Evolutionary conservation across 768 basidiomycete species (phyloP), one percentile per base, ranked within the genome.

Genomic region (Pleurotus sapidus): DNA sequence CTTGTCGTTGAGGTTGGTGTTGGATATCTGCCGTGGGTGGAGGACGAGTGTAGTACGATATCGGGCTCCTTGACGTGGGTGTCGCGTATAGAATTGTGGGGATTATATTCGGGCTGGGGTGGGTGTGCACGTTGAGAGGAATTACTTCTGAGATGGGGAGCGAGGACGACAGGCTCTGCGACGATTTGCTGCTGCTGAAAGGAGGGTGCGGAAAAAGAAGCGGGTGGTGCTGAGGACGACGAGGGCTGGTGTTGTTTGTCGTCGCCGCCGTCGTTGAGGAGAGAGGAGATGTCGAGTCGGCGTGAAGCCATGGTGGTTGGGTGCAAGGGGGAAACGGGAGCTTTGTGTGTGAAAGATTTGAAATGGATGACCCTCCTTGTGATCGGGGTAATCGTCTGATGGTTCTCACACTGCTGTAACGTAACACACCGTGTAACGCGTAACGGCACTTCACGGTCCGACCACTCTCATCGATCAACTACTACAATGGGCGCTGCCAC

Each of bases 261-360:
- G 64, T 50, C 58, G 59, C 23, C 60, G 66, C 83, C 81, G 64
- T 79, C 73, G 65, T 87, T 89, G 27, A 91, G 80, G 39, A 91
- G 81, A 6, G 87, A 88, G 12, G 88, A 86, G 20, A 92, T 91
- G 65, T 86, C 85, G 66, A 91, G 85, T 50, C 89, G 79, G 54
- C 88, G 78, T 24, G 86, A 83, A 47, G 79, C 77, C 86, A 87
- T 88, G 65, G 70, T 64, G 67, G 65, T 56, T 48, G 49, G 30
- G 63, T 55, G 27, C 59, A 58, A 30, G 34, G 43, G 40, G 55
- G 30, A 9, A 27, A 37, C 30, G 15, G 43, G 55, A 40, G 25
- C 18, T 43, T 55, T 18, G 25, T 30, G 55, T 45, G 55, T 46
- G 46, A 20, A 25, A 15, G 46, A 45, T 45, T 45, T 45, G 42